Evolutionary conservation across 305 asterid genomes (phyloP).

Genomic region (Solanum hybrid): DNA sequence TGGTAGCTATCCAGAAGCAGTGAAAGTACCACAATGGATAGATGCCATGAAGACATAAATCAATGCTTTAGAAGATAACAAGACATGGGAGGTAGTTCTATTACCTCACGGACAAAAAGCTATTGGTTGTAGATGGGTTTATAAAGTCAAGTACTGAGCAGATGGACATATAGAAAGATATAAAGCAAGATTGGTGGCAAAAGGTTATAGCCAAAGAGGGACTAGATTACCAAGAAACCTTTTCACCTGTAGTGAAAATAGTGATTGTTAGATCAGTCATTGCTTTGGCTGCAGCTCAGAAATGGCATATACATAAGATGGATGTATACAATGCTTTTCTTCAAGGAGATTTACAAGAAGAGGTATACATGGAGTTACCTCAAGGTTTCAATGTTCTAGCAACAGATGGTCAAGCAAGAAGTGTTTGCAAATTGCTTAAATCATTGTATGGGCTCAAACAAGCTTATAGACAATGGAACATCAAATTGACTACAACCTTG

Average conservation of each 20-base stretch:
- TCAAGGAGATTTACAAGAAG: neutral
- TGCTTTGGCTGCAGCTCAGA: neutral
- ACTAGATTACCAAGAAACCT: neutral
- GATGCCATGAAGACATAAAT: neutral
- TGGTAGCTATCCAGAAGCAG: neutral
- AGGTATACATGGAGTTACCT: neutral
- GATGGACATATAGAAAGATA: neutral
- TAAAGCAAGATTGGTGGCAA: neutral
- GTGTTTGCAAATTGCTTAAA: neutral
- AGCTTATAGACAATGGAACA: neutral
- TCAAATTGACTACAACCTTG: neutral
- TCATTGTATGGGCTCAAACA: neutral
- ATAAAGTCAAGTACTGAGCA: neutral
- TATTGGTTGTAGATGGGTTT: neutral
- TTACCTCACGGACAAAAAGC: neutral
- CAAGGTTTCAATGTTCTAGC: neutral
- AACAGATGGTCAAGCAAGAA: neutral
- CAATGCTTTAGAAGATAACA: neutral
- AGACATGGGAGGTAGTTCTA: neutral
- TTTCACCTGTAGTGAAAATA: neutral
- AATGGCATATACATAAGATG: neutral
- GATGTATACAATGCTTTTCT: neutral
- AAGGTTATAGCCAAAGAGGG: neutral
- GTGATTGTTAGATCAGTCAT: neutral
- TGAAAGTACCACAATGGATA: neutral